A percentile compares a stretch with the other conserved stretches of the same genome.
These are phyloP conservation scores for Cucumis melo DNA, from an alignment of 306 rosid genomes.

Conservation along the genomic window DNA sequence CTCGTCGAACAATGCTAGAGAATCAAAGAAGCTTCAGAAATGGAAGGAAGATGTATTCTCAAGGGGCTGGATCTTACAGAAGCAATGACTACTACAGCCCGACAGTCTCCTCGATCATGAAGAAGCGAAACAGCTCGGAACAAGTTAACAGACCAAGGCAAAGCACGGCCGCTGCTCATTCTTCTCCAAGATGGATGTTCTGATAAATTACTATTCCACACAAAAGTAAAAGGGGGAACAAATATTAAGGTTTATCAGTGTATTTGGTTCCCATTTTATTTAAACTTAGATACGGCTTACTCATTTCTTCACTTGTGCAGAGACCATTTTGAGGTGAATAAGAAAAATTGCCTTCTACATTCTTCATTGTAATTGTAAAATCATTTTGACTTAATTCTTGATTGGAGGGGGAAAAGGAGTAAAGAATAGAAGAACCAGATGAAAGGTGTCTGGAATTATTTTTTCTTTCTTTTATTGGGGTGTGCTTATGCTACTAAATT, in stretches of 20 bases:
- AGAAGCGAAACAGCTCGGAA: conserved; percentile 49
- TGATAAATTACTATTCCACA: conserved; percentile 13
- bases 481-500: background rate
- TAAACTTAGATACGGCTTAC: conserved; percentile 1
- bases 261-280: conserved; percentile 18
- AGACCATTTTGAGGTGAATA: conserved; percentile 36
- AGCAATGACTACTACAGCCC: conserved; percentile 92
- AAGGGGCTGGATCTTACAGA: conserved; percentile 78
- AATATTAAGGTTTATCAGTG: background rate
- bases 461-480: background rate
- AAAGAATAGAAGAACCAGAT: background rate
- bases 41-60: conserved; percentile 81
- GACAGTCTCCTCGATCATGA: conserved; percentile 89
- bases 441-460: background rate
- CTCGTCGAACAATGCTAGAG: conserved; percentile 44
- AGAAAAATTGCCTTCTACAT: conserved; percentile 31
- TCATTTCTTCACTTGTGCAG: conserved; percentile 20
- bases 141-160: conserved; percentile 49
- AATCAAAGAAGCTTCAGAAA: conserved; percentile 66
- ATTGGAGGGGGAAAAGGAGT: background rate
- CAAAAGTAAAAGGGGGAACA: background rate
- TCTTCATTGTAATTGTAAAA: background rate
- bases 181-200: conserved; percentile 91
- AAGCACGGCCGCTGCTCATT: conserved; percentile 72
- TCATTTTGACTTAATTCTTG: background rate